These are phyloP conservation scores for Orbilia javanica DNA, from an alignment of 2,329 filamentous ascomycete species.

Conservation along the genomic window DNA sequence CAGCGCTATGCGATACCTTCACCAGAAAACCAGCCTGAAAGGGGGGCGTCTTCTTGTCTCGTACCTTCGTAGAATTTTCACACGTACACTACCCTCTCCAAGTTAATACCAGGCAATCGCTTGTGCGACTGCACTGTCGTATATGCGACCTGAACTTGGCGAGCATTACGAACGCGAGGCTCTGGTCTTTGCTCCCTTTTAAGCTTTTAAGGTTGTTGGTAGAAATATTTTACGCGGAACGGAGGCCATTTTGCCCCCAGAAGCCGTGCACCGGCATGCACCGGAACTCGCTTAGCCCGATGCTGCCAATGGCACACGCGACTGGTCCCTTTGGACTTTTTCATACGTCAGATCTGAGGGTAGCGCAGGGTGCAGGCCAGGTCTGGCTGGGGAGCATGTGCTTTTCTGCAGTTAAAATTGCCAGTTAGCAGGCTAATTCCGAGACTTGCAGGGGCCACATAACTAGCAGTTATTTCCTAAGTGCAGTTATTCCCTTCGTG, in stretches of 20 bases:
- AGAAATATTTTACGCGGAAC: constrained; percentile 5
- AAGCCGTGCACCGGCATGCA: constrained; percentile 1
- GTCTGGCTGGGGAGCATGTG: constrained; percentile 1
- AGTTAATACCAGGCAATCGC: neutral
- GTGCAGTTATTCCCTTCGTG: neutral
- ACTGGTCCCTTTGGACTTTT: constrained; percentile 4
- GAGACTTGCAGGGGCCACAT: constrained; percentile 1
- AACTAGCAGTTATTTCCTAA: neutral
- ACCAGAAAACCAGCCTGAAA: too few species aligned
- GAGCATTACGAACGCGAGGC: neutral
- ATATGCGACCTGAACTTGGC: neutral
- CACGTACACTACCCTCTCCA: neutral
- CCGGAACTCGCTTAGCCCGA: constrained; percentile 37
- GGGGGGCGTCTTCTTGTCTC: too few species aligned
- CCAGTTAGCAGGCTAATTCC: constrained; percentile 12
- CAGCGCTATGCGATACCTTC: too few species aligned
- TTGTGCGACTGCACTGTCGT: neutral
- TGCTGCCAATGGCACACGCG: constrained; percentile 11
- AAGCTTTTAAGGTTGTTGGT: constrained; percentile 10
- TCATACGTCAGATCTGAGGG: constrained; percentile 1
- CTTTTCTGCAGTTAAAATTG: constrained; percentile 3
- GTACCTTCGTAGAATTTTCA: too few species aligned
- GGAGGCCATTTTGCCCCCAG: constrained; percentile 4
- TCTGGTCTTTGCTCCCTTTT: neutral
- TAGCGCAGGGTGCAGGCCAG: neutral